These are phyloP conservation scores for Yamadazyma philogaea DNA, from an alignment of 805 yeast species.

Conservation along the genomic window DNA sequence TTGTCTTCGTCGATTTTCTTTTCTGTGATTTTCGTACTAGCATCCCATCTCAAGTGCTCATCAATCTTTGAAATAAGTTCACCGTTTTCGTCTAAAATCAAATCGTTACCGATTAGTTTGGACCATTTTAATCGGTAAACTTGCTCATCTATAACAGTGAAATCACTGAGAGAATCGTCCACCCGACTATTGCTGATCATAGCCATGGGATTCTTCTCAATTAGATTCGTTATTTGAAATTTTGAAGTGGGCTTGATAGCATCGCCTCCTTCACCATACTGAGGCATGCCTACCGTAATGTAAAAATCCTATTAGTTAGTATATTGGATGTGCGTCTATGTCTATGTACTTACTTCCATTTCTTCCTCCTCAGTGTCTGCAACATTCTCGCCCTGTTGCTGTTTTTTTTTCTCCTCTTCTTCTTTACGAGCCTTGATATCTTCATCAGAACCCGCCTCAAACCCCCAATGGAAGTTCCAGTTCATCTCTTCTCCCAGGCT, in stretches of 20 bases:
- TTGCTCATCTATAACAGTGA: conserved; percentile 39
- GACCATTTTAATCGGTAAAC: conserved; percentile 77
- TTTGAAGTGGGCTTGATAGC: conserved; percentile 39
- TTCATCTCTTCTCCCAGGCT: conserved; percentile 86
- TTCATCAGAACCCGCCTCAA: conserved; percentile 88
- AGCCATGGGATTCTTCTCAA: conserved; percentile 31
- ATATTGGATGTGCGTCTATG: conserved; percentile 15
- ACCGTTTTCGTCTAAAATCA: conserved; percentile 43
- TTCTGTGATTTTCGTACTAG: conserved; percentile 22
- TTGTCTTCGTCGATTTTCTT: conserved; percentile 19
- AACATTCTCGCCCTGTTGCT: not conserved
- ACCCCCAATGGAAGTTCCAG: conserved; percentile 76
- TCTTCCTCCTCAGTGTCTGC: conserved; percentile 20
- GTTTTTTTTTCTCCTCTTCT: conserved; percentile 16
- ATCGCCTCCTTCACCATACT: conserved; percentile 17
- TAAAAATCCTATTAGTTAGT: conserved; percentile 31
- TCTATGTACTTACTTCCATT: conserved; percentile 21
- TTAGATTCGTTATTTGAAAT: conserved; percentile 36
- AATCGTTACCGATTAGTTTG: conserved; percentile 72
- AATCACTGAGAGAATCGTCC: conserved; percentile 22
- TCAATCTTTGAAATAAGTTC: conserved; percentile 37
- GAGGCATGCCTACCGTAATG: conserved; percentile 33
- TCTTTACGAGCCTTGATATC: conserved; percentile 60
- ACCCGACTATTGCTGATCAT: conserved; percentile 33
- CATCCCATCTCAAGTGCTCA: conserved; percentile 36